A percentile compares a stretch with the other conserved stretches of the same genome.
These are phyloP conservation scores for Fusarium sambucinum DNA, from an alignment of 2,329 filamentous ascomycete species.

Conservation along the genomic window DNA sequence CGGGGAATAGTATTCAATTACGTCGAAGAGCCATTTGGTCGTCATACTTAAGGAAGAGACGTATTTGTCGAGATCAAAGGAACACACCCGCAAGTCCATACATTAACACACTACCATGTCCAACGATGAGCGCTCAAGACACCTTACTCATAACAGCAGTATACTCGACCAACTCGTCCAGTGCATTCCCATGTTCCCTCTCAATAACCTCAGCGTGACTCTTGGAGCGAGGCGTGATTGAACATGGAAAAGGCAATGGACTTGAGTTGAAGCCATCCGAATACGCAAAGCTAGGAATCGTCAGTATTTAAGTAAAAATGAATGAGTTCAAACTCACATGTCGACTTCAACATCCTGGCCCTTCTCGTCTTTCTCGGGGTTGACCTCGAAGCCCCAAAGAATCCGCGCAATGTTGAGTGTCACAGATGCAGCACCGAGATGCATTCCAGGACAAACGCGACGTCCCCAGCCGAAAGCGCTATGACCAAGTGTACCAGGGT, in stretches of 20 bases:
- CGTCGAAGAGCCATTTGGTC: no score
- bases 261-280: slow-evolving; percentile 59
- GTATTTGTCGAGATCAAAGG: no score
- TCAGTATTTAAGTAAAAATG: no score
- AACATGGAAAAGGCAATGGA: slow-evolving; percentile 57
- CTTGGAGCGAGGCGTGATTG: slow-evolving; percentile 53
- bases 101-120: no score
- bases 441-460: slow-evolving; percentile 58
- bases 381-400: slow-evolving; percentile 66
- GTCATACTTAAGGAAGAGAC: no score
- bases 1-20: no score
- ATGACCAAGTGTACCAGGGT: slow-evolving; percentile 54
- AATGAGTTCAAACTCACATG: slow-evolving; percentile 56
- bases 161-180: slow-evolving; percentile 47
- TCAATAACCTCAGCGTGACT: slow-evolving; percentile 51
- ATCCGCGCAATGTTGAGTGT: slow-evolving; percentile 60
- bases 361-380: slow-evolving; percentile 47
- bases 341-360: slow-evolving; percentile 53
- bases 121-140: slow-evolving; percentile 13
- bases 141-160: slow-evolving; percentile 39
- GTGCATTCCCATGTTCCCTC: slow-evolving; percentile 48
- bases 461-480: slow-evolving; percentile 59
- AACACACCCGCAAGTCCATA: no score
- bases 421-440: slow-evolving; percentile 65
- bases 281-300: slow-evolving; percentile 53